phyloP scores from a whole-genome alignment of 345 rosid genomes.

The Ricinus communis region DNA sequence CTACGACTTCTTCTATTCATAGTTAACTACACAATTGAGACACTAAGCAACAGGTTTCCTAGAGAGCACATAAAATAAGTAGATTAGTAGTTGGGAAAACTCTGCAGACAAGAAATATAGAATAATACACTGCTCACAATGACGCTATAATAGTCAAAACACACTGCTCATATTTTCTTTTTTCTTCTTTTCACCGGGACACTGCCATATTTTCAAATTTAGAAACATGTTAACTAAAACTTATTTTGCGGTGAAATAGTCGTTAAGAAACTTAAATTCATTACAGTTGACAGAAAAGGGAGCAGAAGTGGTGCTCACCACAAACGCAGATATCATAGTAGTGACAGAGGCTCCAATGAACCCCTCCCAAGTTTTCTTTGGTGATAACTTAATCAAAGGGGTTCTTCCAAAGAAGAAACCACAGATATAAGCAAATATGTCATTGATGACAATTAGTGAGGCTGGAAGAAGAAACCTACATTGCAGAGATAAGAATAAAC shows the following conservation, averaged over 20 bases:
- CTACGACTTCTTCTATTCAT: neutral
- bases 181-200: no score
- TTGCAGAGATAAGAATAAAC: neutral
- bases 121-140: neutral
- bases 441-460: conserved; percentile 89
- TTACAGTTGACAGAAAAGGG: neutral
- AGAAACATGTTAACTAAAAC: neutral
- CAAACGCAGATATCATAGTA: conserved; percentile 85
- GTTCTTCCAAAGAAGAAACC: conserved; percentile 99
- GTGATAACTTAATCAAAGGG: conserved; percentile 90
- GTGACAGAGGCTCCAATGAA: conserved; percentile 92
- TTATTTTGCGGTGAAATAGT: neutral
- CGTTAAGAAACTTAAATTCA: neutral
- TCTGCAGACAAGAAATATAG: neutral
- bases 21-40: neutral
- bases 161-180: neutral
- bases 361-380: conserved; percentile 99
- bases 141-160: neutral
- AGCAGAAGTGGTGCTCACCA: conserved; percentile 45
- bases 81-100: neutral
- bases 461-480: conserved; percentile 99
- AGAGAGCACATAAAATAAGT: neutral
- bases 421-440: conserved; percentile 76
- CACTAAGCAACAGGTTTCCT: neutral
- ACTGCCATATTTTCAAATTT: no score